Evolutionary conservation across 306 rosid genomes (phyloP), one percentile per base, ranked within the genome.

Genomic region (barrel medic (Medicago truncatula)): DNA sequence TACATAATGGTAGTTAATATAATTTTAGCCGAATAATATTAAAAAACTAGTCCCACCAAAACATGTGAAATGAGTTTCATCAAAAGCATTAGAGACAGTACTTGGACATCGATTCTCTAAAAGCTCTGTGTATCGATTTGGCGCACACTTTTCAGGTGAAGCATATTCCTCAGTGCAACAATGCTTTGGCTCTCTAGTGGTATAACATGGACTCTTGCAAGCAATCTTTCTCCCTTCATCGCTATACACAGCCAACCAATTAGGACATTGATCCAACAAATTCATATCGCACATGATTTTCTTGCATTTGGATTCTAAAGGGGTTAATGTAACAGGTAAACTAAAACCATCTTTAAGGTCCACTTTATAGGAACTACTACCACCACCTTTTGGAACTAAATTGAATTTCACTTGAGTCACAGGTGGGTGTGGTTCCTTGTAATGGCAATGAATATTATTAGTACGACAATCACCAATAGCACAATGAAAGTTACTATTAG

Each of bases 141-240:
- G 40, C 20, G 6, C 60, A 13, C 60, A 69, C 15, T 47, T 69
- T 25, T 47, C 14, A 44, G 41, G 58, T 13, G 73, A 47, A 69
- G 67, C 76, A 57, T n/a, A 71, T 2, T 1, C 53, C 18, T 53
- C 53, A 17, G 53, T 71, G 76, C 66, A 71, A 38, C 76, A 71
- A 71, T 54, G 0, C 11, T 56, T 71, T 2, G 65, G 39, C 8
- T 54, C 66, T 4, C 36, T 7, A 20, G 76, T 71, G 13, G 53
- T 28, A 25, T 14, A 69, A 69, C 60, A 69, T 21, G 41, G 15
- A 49, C 43, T 69, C 21, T 69, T 69, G 21, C 74, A 69, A 69
- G 41, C 74, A 69, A 69, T 9, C 15, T 69, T 69, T 15, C 23
- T 15, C 21, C 15, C 58, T 46, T 69, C 74, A 49, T 69, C 1